These are phyloP conservation scores for Penicillium sp. DNA, from an alignment of 2,329 filamentous ascomycete species.

Conservation along the genomic window DNA sequence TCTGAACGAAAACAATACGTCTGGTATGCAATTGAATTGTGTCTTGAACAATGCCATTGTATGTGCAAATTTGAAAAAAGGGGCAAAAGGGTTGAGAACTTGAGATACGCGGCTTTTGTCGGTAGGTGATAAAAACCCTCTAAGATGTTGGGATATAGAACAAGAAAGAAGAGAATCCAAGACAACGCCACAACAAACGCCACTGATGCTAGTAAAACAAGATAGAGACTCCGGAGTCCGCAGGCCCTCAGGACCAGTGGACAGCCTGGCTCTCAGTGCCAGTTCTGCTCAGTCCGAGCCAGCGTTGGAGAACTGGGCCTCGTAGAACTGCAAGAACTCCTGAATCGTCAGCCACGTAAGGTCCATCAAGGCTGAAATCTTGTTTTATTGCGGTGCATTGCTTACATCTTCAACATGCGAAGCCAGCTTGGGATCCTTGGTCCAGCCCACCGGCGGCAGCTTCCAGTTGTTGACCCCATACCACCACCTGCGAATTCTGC, in stretches of 20 bases:
- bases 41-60: not conserved
- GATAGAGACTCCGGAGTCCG: not conserved
- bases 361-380: conserved; percentile 3
- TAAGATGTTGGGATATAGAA: conserved; percentile 21
- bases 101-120: not conserved
- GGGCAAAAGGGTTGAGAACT: not conserved
- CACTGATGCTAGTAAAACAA: conserved; percentile 20
- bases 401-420: conserved; percentile 49
- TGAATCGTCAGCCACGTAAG: conserved; percentile 29
- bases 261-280: not conserved
- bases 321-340: conserved; percentile 43
- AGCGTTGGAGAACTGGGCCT: conserved; percentile 37
- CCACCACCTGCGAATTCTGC: conserved; percentile 86
- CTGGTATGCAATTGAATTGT: not conserved
- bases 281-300: conserved; percentile 30
- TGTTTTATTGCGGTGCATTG: conserved; percentile 6
- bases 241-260: not conserved
- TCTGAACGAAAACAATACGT: not conserved
- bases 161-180: conserved; percentile 4
- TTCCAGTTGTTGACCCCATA: conserved; percentile 91
- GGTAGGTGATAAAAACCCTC: conserved; percentile 1
- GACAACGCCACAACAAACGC: conserved; percentile 19
- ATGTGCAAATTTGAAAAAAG: not conserved
- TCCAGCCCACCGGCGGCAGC: conserved; percentile 53
- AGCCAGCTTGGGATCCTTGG: conserved; percentile 36